Base-by-base conservation (phyloP, 495 filamentous ascomycete genomes). In the Tuber umbilicatum region DNA sequence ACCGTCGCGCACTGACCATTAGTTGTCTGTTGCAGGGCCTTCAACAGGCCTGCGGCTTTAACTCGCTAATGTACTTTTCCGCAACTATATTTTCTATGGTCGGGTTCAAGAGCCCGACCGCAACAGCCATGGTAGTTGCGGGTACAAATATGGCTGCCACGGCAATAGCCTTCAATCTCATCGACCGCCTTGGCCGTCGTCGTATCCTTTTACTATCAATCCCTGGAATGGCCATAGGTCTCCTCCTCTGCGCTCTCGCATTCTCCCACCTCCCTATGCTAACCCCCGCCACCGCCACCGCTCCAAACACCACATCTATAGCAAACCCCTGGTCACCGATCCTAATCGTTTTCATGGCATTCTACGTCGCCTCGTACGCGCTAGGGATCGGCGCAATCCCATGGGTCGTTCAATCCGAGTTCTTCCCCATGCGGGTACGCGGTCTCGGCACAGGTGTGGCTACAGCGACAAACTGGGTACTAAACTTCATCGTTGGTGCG, bases 11-110 rank as follows among this genome's bases (percentile, higher is more conserved):
- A 9, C 81, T 97, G 78, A 88, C 87, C 2, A 93, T 97, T 75
- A 93, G 94, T 3, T 93, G 92, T 84, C 87, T 94, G 76, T 87
- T 97, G 3, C 94, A 97, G 81, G 92, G 89, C 0, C 83, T 93
- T n/a, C 94, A 97, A 82, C 94, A 97, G 79, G 86, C 96, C 23
- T 95, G 91, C 76, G 94, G 94, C 10, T 97, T 97, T 83, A 97
- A 97, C 84, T 91, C 91, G 69, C 86, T 97, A 19, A 97, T 97
- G 94, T 97, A 97, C 82, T 97, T 94, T 83, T 94, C 93, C 10
- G 92, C 93, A 5, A 97, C 93, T 7, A 93, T 97, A 42, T 97
- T 97, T 82, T 86, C 89, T 17, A 84, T 93, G 41, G 85, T 97
- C 35, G 91, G 91, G 3, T 97, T 97, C 83, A 86, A 86, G 42